These are phyloP conservation scores for Alternaria viburni DNA, from an alignment of 2,329 filamentous ascomycete genomes.

Conservation along the genomic window DNA sequence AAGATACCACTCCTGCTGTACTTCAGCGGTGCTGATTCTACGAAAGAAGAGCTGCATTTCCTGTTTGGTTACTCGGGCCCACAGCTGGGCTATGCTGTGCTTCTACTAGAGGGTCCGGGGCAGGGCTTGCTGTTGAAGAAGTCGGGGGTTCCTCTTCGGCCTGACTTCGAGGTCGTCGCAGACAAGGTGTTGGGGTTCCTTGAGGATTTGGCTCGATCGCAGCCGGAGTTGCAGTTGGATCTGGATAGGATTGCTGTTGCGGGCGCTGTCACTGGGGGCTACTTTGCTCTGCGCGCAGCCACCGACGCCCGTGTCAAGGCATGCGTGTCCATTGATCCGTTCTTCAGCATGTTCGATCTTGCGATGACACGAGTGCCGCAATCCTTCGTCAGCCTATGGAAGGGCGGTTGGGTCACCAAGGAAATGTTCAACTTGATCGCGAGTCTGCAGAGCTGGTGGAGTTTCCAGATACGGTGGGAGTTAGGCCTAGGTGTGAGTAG, in stretches of 20 bases:
- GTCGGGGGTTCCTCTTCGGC: constrained; percentile 19
- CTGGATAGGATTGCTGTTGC: constrained; percentile 45
- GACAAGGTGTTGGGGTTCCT: constrained; percentile 27
- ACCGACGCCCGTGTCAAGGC: constrained; percentile 54
- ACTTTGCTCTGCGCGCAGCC: constrained; percentile 54
- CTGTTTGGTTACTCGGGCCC: constrained; percentile 47
- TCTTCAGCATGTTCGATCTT: constrained; percentile 47
- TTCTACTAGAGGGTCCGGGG: constrained; percentile 57
- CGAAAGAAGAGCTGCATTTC: constrained; percentile 38
- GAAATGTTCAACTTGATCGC: not conserved
- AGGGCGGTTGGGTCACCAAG: constrained; percentile 5
- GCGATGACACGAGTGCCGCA: not conserved
- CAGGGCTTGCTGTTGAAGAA: constrained; percentile 49
- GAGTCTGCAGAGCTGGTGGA: not conserved
- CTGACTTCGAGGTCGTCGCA: constrained; percentile 36
- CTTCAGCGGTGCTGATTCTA: constrained; percentile 9
- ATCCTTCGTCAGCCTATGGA: constrained; percentile 7
- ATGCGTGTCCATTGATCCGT: constrained; percentile 49
- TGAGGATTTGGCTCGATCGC: not conserved
- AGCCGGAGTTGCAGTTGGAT: constrained; percentile 42
- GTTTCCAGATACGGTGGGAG: not conserved
- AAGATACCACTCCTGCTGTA: constrained; percentile 4
- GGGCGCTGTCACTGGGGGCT: constrained; percentile 55
- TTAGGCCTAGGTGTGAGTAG: not conserved
- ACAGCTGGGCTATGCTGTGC: constrained; percentile 50